These are phyloP conservation scores for Mrakia frigida DNA, from an alignment of 768 basidiomycete species.

Conservation along the genomic window DNA sequence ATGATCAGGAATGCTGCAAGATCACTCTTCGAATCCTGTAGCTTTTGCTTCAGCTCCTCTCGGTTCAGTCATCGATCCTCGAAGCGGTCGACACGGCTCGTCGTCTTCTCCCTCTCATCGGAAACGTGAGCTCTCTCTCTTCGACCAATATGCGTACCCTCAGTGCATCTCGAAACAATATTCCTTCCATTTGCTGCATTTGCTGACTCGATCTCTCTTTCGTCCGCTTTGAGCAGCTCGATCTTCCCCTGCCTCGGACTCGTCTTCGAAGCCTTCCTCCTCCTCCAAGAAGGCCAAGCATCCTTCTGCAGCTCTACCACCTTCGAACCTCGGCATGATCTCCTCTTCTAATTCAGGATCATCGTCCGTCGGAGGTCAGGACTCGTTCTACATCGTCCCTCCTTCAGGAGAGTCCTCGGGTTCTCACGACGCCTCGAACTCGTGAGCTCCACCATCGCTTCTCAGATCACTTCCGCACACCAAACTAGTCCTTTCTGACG, in stretches of 20 bases:
- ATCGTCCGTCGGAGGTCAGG: neutral
- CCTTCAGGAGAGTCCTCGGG: neutral
- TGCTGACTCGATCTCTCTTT: neutral
- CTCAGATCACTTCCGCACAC: too few relatives aligned
- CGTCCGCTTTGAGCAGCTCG: neutral
- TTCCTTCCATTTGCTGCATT: neutral
- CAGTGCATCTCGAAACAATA: neutral
- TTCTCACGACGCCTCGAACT: neutral
- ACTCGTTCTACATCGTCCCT: slow-evolving; percentile 27
- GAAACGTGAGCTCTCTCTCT: neutral
- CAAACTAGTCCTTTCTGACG: too few relatives aligned
- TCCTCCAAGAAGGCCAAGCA: neutral
- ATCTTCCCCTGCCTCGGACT: neutral
- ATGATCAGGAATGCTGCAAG: slow-evolving; percentile 20
- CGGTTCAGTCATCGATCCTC: slow-evolving; percentile 14
- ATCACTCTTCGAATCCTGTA: slow-evolving; percentile 23
- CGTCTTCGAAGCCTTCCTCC: neutral
- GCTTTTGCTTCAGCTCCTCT: slow-evolving; percentile 28
- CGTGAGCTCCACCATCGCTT: neutral
- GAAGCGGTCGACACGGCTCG: neutral
- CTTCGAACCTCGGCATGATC: neutral
- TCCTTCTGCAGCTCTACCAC: neutral
- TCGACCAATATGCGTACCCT: neutral
- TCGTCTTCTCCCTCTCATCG: neutral
- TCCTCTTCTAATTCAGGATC: neutral